Evolutionary conservation across 352 stramenopile species (phyloP), one percentile per base, ranked within the genome.

Genomic region (Phytopythium helicoides): DNA sequence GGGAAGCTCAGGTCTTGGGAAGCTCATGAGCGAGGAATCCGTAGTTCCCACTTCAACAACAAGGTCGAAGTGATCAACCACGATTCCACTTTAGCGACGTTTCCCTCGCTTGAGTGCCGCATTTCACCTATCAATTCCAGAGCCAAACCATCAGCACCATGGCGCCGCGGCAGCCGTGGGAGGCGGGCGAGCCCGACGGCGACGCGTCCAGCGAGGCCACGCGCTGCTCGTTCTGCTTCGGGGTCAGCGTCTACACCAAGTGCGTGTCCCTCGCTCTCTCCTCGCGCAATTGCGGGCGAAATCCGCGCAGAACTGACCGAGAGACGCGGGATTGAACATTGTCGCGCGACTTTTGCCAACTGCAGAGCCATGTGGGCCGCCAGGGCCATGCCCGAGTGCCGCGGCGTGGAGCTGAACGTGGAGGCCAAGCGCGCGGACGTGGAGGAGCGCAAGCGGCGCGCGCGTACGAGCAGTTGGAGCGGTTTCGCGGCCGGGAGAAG

Each of bases 221-320:
- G 0, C 51, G 62, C 1, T 88, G 78, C 68, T 77, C 36, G 44
- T 78, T 80, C 56, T 89, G 78, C 51, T 37, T 89, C 7, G 78
- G 78, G 40, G 47, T 89, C 33, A 82, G 73, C 38, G 67, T 89
- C 9, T 89, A 89, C 71, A 89, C 68, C 53, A 83, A 71, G 78
- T 89, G 59, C 44, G 67, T 34, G 19, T 5, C 36, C 55, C 36
- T 19, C 15, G 34, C 18, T 48, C 16, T 19, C 6, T n/a, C 3
- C 40, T 55, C 45, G 2, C n/a, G 46, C 28, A 8, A 34, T 22
- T 7, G 6, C 10, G n/a, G 12, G 6, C 23, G 5, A 16, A 15
- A 39, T 53, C 46, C 11, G 23, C 39, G 12, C 22, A 10, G 5
- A 34, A 36, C 8, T 22, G 36, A 19, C 26, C 39, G 5, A 39